These are phyloP conservation scores for Strobilomyces echinocephalus DNA, from an alignment of 768 basidiomycete species.

Conservation along the genomic window DNA sequence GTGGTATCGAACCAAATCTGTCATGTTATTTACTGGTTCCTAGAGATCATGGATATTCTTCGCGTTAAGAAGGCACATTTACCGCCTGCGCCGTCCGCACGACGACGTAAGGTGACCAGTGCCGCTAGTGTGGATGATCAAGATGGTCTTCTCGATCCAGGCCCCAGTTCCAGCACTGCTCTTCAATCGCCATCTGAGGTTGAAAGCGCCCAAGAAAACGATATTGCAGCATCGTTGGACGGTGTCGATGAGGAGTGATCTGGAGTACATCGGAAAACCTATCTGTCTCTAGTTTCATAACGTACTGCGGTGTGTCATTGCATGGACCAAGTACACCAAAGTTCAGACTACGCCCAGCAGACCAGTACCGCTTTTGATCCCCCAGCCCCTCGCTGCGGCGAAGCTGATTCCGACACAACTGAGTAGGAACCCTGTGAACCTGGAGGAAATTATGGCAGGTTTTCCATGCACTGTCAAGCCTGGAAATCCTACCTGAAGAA, in stretches of 20 bases:
- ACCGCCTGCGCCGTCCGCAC: conserved; percentile 36
- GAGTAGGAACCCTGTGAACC: conserved; percentile 77
- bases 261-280: not conserved
- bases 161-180: conserved; percentile 15
- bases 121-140: conserved; percentile 45
- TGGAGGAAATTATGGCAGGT: conserved; percentile 23
- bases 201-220: conserved; percentile 11
- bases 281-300: conserved; percentile 2
- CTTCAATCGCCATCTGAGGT: conserved; percentile 24
- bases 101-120: conserved; percentile 50
- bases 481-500: conserved; percentile 65
- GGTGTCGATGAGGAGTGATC: conserved; percentile 13
- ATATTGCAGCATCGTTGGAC: conserved; percentile 15
- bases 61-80: conserved; percentile 66
- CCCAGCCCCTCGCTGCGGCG: conserved; percentile 65
- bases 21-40: conserved; percentile 7
- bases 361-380: conserved; percentile 60
- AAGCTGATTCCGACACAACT: conserved; percentile 80
- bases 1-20: conserved; percentile 11
- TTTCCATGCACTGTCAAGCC: not conserved
- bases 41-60: conserved; percentile 81
- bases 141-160: conserved; percentile 26
- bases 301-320: not conserved
- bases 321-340: not conserved
- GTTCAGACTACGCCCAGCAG: conserved; percentile 60